Percentiles rank a stretch among this genome's conserved stretches.
phyloP scores from a whole-genome alignment of 2,329 filamentous ascomycete genomes.

The Fusarium sp. region DNA sequence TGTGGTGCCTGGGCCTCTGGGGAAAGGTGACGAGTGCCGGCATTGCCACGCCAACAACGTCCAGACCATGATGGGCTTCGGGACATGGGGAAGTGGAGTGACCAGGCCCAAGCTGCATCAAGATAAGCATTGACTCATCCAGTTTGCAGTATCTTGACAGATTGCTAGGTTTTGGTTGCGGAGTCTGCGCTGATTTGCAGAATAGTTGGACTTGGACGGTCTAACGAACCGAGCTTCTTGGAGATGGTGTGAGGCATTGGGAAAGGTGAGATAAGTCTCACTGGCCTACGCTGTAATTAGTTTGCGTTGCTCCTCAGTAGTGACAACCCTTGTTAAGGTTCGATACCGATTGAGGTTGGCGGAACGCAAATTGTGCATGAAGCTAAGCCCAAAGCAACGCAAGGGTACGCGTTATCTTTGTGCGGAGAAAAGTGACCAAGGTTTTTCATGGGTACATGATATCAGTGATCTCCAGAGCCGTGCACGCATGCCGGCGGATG shows the following conservation, averaged over 20 bases:
- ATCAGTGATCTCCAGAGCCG: constrained; percentile 32
- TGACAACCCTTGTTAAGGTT: constrained; percentile 25
- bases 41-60: constrained; percentile 27
- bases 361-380: constrained; percentile 43
- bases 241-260: constrained; percentile 35
- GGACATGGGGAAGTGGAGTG: constrained; percentile 33
- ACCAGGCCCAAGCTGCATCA: constrained; percentile 21
- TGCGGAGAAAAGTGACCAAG: constrained; percentile 33
- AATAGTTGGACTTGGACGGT: background rate
- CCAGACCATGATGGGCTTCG: constrained; percentile 31
- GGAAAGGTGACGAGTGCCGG: constrained; percentile 36
- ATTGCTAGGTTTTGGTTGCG: constrained; percentile 3
- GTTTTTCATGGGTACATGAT: constrained; percentile 11
- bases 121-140: constrained; percentile 16
- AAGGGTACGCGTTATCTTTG: constrained; percentile 35
- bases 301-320: background rate
- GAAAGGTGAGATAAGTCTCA: constrained; percentile 24
- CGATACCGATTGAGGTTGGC: constrained; percentile 39
- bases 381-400: constrained; percentile 19
- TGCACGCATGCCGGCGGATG: constrained; percentile 11
- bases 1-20: constrained; percentile 37
- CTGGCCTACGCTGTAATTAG: constrained; percentile 1
- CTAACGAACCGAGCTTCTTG: background rate
- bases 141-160: constrained; percentile 23
- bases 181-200: background rate